phyloP scores from a whole-genome alignment of 345 rosid genomes.

The Lepidium africanum region DNA sequence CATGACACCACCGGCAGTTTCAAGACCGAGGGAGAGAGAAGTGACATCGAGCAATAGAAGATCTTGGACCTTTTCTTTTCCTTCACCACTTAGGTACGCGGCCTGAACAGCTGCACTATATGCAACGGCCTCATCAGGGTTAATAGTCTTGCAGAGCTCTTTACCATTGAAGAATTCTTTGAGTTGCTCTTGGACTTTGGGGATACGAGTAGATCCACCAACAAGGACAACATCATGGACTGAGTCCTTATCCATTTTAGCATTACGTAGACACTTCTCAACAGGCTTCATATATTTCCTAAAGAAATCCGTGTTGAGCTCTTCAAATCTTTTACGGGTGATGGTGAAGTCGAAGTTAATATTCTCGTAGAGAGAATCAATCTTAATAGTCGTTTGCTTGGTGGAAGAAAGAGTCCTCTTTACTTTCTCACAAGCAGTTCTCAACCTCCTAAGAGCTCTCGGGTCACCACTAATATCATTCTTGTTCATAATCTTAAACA shows the following conservation, averaged over 20 bases:
- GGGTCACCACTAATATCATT: constrained; percentile 29
- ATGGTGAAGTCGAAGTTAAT: constrained; percentile 28
- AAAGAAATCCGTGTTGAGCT: constrained; percentile 34
- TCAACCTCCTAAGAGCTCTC: constrained; percentile 55
- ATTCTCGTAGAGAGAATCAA: constrained; percentile 32
- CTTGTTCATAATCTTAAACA: constrained; percentile 56
- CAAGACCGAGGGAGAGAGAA: too few species aligned
- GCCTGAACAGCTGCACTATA: constrained; percentile 29
- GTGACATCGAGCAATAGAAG: too few species aligned
- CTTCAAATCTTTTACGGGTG: constrained; percentile 32
- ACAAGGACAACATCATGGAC: constrained; percentile 38
- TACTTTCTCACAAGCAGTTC: constrained; percentile 26
- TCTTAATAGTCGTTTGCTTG: constrained; percentile 34
- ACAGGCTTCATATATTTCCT: constrained; percentile 32
- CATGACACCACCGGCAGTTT: too few species aligned
- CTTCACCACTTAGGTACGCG: too few species aligned
- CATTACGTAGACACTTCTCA: too few species aligned
- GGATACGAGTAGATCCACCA: constrained; percentile 38
- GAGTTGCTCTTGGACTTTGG: constrained; percentile 29
- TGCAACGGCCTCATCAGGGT: constrained; percentile 37
- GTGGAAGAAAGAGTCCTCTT: neutral
- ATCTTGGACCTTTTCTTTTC: too few species aligned
- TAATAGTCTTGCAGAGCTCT: constrained; percentile 34
- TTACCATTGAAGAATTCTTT: constrained; percentile 35
- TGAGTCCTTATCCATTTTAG: constrained; percentile 26